Percentiles rank a stretch among this genome's conserved stretches.
Conservation (phyloP, 345 rosid genomes). For the Pelargonium nanum region DNA sequence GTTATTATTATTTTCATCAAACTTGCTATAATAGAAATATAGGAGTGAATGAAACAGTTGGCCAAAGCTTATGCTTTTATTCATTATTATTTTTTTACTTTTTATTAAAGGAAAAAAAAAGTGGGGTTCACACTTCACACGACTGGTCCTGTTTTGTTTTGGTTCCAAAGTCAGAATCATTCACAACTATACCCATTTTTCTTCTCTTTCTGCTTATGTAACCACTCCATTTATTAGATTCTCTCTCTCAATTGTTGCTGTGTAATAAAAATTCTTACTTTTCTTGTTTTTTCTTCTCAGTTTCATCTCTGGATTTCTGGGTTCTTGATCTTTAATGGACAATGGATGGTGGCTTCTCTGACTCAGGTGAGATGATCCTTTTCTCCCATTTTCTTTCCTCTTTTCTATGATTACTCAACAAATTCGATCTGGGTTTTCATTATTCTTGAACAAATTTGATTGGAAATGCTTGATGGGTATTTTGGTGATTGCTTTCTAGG, state of each 20-base stretch:
- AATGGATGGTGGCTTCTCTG: neutral
- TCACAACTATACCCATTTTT: neutral
- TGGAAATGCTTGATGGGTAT: neutral
- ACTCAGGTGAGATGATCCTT: neutral
- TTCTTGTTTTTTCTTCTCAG: neutral
- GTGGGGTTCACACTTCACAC: too few relatives aligned
- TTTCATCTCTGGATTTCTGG: neutral
- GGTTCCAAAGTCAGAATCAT: neutral
- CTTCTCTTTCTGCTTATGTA: neutral
- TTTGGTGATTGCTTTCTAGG: neutral
- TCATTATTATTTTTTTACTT: too few relatives aligned
- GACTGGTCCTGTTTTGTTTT: too few relatives aligned
- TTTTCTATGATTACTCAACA: neutral
- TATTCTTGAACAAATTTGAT: too few relatives aligned
- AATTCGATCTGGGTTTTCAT: constrained; percentile 3
- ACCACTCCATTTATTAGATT: neutral
- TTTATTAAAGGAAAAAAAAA: too few relatives aligned
- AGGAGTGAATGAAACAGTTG: neutral
- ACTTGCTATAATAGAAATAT: too few relatives aligned
- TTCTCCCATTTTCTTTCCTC: too few relatives aligned
- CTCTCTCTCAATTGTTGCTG: too few relatives aligned
- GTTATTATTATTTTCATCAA: too few relatives aligned
- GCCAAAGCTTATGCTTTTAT: neutral
- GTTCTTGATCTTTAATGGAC: neutral
- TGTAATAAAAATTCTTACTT: too few relatives aligned